A percentile compares a stretch with the other conserved stretches of the same genome.
These are phyloP conservation scores for Jackrogersella minutella DNA, from an alignment of 495 filamentous ascomycete genomes.

Conservation along the genomic window DNA sequence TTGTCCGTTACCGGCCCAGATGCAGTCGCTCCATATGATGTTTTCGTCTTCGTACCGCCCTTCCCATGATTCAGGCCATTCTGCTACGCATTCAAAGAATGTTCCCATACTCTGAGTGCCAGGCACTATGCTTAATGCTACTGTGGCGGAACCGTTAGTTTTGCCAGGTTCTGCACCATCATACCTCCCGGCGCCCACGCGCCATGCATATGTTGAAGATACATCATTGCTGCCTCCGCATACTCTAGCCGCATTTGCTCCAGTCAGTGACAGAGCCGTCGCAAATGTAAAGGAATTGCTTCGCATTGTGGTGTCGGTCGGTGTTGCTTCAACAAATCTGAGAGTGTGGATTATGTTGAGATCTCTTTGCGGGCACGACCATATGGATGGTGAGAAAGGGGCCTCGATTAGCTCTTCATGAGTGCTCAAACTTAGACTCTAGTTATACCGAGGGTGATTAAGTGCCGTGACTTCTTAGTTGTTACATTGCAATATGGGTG, in stretches of 20 bases:
- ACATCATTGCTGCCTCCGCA: constrained; percentile 33
- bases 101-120: constrained; percentile 36
- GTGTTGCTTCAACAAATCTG: background rate
- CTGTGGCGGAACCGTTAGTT: constrained; percentile 34
- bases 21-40: constrained; percentile 54
- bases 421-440: background rate
- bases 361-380: background rate
- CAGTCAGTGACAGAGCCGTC: constrained; percentile 26
- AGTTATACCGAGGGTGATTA: constrained; percentile 29
- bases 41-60: constrained; percentile 47
- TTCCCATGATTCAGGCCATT: constrained; percentile 51
- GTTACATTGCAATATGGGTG: constrained; percentile 33
- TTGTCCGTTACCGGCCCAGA: constrained; percentile 50
- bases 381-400: background rate
- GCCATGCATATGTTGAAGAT: constrained; percentile 42
- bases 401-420: background rate
- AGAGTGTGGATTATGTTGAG: background rate
- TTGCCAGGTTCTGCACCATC: constrained; percentile 39
- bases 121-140: constrained; percentile 46
- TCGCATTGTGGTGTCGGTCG: constrained; percentile 20
- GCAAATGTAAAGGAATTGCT: constrained; percentile 14
- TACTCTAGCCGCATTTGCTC: constrained; percentile 35
- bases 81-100: constrained; percentile 51
- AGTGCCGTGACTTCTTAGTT: constrained; percentile 19
- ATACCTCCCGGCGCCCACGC: constrained; percentile 46